These are phyloP conservation scores for Xylaria acuta DNA, from an alignment of 495 filamentous ascomycete species.

Conservation along the genomic window DNA sequence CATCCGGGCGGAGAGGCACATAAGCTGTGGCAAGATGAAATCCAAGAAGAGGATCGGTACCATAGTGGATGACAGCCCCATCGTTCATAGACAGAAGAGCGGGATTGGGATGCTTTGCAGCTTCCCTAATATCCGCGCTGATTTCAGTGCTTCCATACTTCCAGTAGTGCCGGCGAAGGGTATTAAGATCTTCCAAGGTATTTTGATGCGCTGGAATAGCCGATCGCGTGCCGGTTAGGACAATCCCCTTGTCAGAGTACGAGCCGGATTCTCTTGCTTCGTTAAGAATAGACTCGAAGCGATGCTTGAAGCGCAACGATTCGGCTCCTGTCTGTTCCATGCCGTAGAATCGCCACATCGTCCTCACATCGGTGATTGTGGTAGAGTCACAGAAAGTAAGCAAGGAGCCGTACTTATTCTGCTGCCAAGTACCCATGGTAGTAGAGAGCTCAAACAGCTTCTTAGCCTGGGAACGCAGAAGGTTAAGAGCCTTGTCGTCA, in stretches of 20 bases:
- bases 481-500: slow-evolving; percentile 14
- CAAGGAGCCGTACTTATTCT: slow-evolving; percentile 33
- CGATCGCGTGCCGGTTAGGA: slow-evolving; percentile 17
- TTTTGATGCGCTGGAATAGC: not conserved
- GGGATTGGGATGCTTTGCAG: slow-evolving; percentile 44
- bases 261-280: not conserved
- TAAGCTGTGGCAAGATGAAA: slow-evolving; percentile 45
- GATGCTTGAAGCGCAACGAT: slow-evolving; percentile 20
- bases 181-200: slow-evolving; percentile 31
- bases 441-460: slow-evolving; percentile 31
- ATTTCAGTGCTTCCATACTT: slow-evolving; percentile 29
- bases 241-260: not conserved
- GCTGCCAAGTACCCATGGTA: slow-evolving; percentile 33
- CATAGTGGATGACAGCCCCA: slow-evolving; percentile 32
- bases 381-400: slow-evolving; percentile 37
- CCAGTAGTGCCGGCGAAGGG: slow-evolving; percentile 27
- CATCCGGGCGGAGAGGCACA: slow-evolving; percentile 47
- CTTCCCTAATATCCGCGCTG: slow-evolving; percentile 19
- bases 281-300: slow-evolving; percentile 5
- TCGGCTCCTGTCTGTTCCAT: not conserved
- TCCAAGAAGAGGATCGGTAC: slow-evolving; percentile 37
- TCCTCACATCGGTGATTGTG: slow-evolving; percentile 31
- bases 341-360: slow-evolving; percentile 37
- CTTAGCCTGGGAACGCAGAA: slow-evolving; percentile 33
- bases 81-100: slow-evolving; percentile 32